Conservation (phyloP, 108 stramenopile genomes). For the Epithemia pelagica region DNA sequence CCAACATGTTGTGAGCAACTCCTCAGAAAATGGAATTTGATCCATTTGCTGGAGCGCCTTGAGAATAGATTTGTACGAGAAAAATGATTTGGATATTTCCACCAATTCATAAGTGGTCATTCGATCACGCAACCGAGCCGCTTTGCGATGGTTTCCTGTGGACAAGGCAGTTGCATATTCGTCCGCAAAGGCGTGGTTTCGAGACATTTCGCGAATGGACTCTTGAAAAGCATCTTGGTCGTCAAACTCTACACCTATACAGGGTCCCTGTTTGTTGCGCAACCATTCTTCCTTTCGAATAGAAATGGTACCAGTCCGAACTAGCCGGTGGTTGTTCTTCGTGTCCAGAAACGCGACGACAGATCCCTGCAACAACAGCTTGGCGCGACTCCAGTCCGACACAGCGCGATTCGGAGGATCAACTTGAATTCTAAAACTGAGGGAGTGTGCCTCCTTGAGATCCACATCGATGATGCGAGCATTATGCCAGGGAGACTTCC, state of each 20-base stretch:
- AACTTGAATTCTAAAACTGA: slow-evolving; percentile 23
- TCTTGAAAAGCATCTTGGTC: not conserved
- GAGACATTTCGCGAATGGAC: not conserved
- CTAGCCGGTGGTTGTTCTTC: slow-evolving; percentile 7
- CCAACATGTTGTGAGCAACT: slow-evolving; percentile 11
- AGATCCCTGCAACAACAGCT: slow-evolving; percentile 21
- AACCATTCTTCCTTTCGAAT: slow-evolving; percentile 26
- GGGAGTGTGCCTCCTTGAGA: slow-evolving; percentile 12
- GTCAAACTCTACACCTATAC: slow-evolving; percentile 19
- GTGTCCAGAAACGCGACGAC: slow-evolving; percentile 31
- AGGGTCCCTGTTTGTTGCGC: slow-evolving; percentile 22
- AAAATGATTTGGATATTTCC: slow-evolving; percentile 47
- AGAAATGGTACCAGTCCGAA: slow-evolving; percentile 20
- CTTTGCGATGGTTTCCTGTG: not conserved
- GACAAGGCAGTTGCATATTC: not conserved
- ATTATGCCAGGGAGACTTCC: slow-evolving; percentile 30
- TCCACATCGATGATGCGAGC: slow-evolving; percentile 36
- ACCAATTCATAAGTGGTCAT: slow-evolving; percentile 35
- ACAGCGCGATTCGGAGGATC: slow-evolving; percentile 15
- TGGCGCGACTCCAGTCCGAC: slow-evolving; percentile 22
- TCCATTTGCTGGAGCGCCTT: slow-evolving; percentile 27
- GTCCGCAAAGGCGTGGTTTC: not conserved
- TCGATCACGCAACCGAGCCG: not conserved
- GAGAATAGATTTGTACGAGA: slow-evolving; percentile 35
- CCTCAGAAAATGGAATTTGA: slow-evolving; percentile 24